phyloP scores from a whole-genome alignment of 2,329 filamentous ascomycete genomes.

The Aspergillus calidoustus region DNA sequence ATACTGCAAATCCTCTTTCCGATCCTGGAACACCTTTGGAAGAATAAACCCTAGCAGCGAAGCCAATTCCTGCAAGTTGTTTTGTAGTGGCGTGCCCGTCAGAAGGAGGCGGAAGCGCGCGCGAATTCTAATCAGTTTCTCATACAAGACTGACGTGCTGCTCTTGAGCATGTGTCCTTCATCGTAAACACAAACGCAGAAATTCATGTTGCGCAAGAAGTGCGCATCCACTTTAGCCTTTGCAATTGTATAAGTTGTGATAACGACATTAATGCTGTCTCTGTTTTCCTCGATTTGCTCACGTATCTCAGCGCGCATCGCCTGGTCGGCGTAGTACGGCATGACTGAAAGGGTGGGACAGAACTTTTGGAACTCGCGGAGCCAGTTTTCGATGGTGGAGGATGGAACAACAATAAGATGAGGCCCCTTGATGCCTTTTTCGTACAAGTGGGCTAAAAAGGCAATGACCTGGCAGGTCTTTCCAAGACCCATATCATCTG shows the following conservation, averaged over 20 bases:
- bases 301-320: conserved; percentile 69
- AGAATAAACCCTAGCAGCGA: conserved; percentile 94
- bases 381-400: conserved; percentile 95
- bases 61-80: conserved; percentile 91
- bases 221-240: conserved; percentile 64
- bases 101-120: conserved; percentile 85
- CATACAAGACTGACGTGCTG: conserved; percentile 78
- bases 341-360: conserved; percentile 75
- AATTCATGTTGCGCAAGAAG: conserved; percentile 65
- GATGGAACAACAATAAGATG: conserved; percentile 89
- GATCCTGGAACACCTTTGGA: conserved; percentile 77
- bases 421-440: conserved; percentile 69
- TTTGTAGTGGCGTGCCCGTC: conserved; percentile 91
- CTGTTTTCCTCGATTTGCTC: conserved; percentile 68
- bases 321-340: conserved; percentile 73
- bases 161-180: conserved; percentile 96
- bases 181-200: conserved; percentile 75
- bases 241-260: conserved; percentile 74
- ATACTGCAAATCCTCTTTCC: conserved; percentile 77
- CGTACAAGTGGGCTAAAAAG: conserved; percentile 81
- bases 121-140: conserved; percentile 74
- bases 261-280: conserved; percentile 69
- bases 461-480: conserved; percentile 98
- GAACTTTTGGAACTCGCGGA: conserved; percentile 85
- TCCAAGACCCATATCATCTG: conserved; percentile 94